phyloP scores from a whole-genome alignment of 352 stramenopile species.

The Phytophthora multivora region DNA sequence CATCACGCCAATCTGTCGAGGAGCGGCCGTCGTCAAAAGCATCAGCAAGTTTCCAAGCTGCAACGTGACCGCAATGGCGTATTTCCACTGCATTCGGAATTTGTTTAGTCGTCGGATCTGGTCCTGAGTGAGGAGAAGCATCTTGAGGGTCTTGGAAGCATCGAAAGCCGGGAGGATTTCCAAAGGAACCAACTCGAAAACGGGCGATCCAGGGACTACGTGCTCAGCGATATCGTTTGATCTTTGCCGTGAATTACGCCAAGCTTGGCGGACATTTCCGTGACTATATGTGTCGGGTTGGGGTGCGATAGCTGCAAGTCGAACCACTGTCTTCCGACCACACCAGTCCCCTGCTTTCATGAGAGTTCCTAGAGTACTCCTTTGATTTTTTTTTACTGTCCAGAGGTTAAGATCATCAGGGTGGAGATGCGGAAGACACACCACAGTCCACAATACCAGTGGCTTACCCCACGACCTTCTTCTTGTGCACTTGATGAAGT shows the following conservation, averaged over 20 bases:
- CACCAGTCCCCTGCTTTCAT: not conserved
- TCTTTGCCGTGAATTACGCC: not conserved
- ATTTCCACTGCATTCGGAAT: constrained; percentile 11
- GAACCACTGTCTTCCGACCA: not conserved
- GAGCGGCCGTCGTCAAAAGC: constrained; percentile 15
- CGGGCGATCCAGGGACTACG: not conserved
- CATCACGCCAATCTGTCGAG: constrained; percentile 3
- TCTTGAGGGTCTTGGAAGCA: constrained; percentile 35
- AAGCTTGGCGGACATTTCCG: not conserved
- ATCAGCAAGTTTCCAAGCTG: constrained; percentile 31
- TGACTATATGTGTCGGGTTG: not conserved
- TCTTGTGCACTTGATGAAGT: too few relatives aligned
- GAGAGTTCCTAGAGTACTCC: not conserved
- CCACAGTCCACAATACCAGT: too few relatives aligned
- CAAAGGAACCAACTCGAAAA: constrained; percentile 26
- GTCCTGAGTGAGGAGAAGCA: constrained; percentile 16
- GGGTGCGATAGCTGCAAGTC: not conserved
- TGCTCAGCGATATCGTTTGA: not conserved
- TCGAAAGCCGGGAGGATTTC: constrained; percentile 23
- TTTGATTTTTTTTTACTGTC: not conserved
- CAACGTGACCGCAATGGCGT: constrained; percentile 18
- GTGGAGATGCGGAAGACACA: too few relatives aligned
- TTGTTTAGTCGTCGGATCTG: constrained; percentile 20
- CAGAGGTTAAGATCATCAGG: too few relatives aligned
- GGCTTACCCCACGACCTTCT: too few relatives aligned